Base-by-base conservation (phyloP, 345 rosid species). In the Arabidopsis arenosa region DNA sequence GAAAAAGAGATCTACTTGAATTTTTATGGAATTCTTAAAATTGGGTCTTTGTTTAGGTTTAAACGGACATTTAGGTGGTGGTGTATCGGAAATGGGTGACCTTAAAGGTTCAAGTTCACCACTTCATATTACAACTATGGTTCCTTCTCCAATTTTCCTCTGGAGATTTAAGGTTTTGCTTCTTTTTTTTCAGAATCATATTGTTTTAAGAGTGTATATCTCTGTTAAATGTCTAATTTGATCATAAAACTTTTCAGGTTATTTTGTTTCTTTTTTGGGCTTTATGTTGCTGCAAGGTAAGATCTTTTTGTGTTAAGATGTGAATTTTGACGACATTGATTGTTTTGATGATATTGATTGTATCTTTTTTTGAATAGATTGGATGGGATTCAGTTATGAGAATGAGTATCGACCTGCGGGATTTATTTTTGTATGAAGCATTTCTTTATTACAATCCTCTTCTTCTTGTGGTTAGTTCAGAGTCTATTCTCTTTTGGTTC, bases 331-430 rank as follows among this genome's bases (percentile, higher is more conserved):
- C 0, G 45, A 10, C 8, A 4, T 52, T 52, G 58, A 55, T 51
- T 5, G 5, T 52, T 60, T 47, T 47, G 30, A 28, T 3, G 32
- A 63, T 6, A 4, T 13, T 73, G 18, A 2, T 39, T 4, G 40
- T 28, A 35, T 57, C 36, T 49, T 32, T 18, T 28, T 68, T 41
- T 52, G 12, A 59, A 36, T 75, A 95, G 99, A 82, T 88, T 82
- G 97, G 98, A 81, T 95, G 96, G 99, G 90, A 87, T 82, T 95
- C 99, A 17, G 98, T 92, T 60, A 90, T 95, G 98, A 87, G 98
- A 82, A 95, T 95, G 98, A 85, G 97, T 48, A 86, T 53, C 2
- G 93, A 90, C 71, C 67, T 95, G 79, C 87, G 89, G 48, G 98
- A 90, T 62, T 85, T 90, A 36, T 95, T 90, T 73, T 78, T 95